Conservation (phyloP, 2,329 filamentous ascomycete species). For the Diaporthe sp. region DNA sequence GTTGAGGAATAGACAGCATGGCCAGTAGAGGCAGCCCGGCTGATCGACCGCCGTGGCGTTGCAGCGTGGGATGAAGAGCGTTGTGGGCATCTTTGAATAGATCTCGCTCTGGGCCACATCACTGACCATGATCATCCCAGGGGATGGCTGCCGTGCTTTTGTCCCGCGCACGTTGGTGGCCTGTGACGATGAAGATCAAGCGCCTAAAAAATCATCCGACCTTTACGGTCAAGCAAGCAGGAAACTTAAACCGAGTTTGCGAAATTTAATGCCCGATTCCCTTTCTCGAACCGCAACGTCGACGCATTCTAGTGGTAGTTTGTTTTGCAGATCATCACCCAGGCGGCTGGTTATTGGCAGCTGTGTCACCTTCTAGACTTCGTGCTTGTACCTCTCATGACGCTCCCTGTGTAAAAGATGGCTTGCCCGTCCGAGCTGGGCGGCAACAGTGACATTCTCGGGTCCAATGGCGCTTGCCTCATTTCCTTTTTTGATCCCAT, state of each 20-base stretch:
- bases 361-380: conserved; percentile 33
- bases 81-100: conserved; percentile 12
- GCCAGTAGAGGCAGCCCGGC: conserved; percentile 12
- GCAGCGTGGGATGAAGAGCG: conserved; percentile 14
- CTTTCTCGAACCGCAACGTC: conserved; percentile 25
- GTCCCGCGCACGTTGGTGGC: neutral
- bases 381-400: conserved; percentile 16
- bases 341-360: conserved; percentile 23
- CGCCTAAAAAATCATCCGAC: conserved; percentile 8
- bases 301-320: conserved; percentile 24
- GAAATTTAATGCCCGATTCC: conserved; percentile 21
- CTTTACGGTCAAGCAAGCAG: conserved; percentile 3
- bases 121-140: conserved; percentile 27
- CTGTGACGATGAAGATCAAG: conserved; percentile 9
- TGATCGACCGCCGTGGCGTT: conserved; percentile 25
- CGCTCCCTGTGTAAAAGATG: conserved; percentile 10
- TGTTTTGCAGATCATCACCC: conserved; percentile 32
- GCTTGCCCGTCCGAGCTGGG: conserved; percentile 1
- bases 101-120: conserved; percentile 16
- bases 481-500: conserved; percentile 11
- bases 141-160: conserved; percentile 11
- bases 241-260: conserved; percentile 17
- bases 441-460: conserved; percentile 19
- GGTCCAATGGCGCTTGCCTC: conserved; percentile 21
- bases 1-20: neutral